phyloP scores from a whole-genome alignment of 768 basidiomycete species.

The Suillus cothurnatus region DNA sequence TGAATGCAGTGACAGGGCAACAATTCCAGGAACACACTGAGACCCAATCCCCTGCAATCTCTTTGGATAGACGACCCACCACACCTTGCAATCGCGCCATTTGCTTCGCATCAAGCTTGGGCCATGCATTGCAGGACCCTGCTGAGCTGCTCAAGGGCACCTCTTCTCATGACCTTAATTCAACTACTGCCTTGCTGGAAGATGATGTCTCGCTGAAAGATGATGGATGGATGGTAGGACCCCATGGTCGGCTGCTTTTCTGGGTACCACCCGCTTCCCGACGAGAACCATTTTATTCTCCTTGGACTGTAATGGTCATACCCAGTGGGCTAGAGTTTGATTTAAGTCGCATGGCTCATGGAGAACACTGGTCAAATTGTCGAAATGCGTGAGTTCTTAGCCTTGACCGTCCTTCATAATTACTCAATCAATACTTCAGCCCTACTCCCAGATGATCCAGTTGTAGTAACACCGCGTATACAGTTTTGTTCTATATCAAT shows the following conservation, averaged over 20 bases:
- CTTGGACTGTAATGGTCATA: neutral
- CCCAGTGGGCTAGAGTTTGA: neutral
- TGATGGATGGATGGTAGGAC: neutral
- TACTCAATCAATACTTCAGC: neutral
- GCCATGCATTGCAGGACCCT: too few species aligned
- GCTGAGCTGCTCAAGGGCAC: too few species aligned
- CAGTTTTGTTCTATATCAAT: neutral
- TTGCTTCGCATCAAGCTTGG: too few species aligned
- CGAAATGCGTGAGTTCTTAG: neutral
- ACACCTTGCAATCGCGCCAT: too few species aligned
- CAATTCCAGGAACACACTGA: too few species aligned
- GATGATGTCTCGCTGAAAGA: too few species aligned
- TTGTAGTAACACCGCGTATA: neutral
- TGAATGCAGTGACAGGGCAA: too few species aligned
- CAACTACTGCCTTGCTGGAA: too few species aligned
- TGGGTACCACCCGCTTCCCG: neutral
- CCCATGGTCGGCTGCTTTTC: neutral
- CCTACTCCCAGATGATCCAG: neutral
- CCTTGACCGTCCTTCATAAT: neutral
- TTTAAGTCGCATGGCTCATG: neutral
- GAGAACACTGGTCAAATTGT: neutral
- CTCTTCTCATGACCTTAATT: too few species aligned
- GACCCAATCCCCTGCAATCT: too few species aligned
- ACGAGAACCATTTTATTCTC: neutral
- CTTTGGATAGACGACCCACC: too few species aligned